Conservation (phyloP, 129 eudicot genomes). For the Artemisia tridentata region DNA sequence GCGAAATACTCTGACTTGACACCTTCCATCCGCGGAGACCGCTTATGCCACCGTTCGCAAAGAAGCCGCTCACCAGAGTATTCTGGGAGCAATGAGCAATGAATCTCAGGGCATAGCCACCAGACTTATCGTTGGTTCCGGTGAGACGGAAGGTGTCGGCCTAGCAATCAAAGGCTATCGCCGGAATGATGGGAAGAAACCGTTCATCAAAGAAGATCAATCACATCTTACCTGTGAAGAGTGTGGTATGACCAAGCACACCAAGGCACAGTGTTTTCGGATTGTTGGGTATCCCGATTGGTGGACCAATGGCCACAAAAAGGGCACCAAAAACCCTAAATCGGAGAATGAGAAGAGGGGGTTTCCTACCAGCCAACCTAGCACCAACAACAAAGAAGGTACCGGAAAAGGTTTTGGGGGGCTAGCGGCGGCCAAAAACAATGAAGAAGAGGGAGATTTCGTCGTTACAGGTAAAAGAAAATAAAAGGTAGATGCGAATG, state of each 20-base stretch:
- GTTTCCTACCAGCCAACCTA: neutral
- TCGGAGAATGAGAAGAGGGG: neutral
- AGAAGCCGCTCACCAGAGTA: neutral
- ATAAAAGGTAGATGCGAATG: too few relatives aligned
- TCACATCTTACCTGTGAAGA: neutral
- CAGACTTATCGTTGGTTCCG: neutral
- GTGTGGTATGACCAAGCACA: too few relatives aligned
- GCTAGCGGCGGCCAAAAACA: neutral
- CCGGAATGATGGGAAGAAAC: neutral
- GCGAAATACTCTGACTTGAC: neutral
- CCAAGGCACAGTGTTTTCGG: too few relatives aligned
- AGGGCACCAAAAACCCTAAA: neutral
- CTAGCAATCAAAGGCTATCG: neutral
- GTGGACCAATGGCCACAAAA: neutral
- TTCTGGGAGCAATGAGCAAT: neutral
- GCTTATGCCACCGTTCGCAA: slow-evolving; percentile 1
- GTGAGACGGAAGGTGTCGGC: neutral
- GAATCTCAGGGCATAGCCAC: neutral
- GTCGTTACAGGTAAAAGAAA: too few relatives aligned
- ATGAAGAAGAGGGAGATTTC: neutral
- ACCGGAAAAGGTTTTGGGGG: neutral
- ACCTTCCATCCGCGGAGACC: neutral
- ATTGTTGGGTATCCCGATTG: neutral
- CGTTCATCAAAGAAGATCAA: neutral
- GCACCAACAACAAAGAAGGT: neutral